Evolutionary conservation across 768 basidiomycete genomes (phyloP).

Genomic region (Omphalotus guepiniiformis): DNA sequence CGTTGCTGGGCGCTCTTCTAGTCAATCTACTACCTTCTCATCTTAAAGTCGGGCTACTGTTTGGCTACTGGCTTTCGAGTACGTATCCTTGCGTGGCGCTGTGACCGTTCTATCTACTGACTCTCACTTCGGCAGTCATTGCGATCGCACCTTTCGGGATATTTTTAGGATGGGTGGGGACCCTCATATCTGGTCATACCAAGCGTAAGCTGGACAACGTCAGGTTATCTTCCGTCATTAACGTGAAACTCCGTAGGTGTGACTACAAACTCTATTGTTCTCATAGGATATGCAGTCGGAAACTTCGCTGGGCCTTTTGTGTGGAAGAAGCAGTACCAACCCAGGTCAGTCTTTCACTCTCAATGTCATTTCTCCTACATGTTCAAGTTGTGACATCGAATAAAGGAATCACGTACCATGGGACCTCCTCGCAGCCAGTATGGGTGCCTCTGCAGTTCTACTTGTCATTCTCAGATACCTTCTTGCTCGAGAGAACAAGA

Average conservation of each 20-base stretch:
- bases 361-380: constrained; percentile 34
- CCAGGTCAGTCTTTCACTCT: constrained; percentile 45
- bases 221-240: constrained; percentile 5
- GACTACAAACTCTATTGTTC: constrained; percentile 71
- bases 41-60: constrained; percentile 66
- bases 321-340: constrained; percentile 70
- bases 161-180: constrained; percentile 65
- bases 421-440: constrained; percentile 66
- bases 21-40: constrained; percentile 60
- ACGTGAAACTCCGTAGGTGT: constrained; percentile 38
- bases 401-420: constrained; percentile 69
- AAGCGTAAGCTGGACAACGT: constrained; percentile 43
- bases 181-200: constrained; percentile 69
- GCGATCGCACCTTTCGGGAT: constrained; percentile 63
- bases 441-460: constrained; percentile 49
- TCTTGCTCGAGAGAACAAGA: constrained; percentile 57
- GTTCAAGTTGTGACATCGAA: constrained; percentile 22
- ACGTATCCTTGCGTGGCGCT: constrained; percentile 54
- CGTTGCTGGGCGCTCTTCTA: constrained; percentile 65
- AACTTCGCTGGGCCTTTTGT: constrained; percentile 75
- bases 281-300: constrained; percentile 70
- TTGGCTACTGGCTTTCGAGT: constrained; percentile 75
- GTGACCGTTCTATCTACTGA: background rate
- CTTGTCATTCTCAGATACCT: constrained; percentile 34
- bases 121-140: constrained; percentile 40